Evolutionary conservation across 768 basidiomycete species (phyloP), one percentile per base, ranked within the genome.

Genomic region (Psilocybe cyanescens): DNA sequence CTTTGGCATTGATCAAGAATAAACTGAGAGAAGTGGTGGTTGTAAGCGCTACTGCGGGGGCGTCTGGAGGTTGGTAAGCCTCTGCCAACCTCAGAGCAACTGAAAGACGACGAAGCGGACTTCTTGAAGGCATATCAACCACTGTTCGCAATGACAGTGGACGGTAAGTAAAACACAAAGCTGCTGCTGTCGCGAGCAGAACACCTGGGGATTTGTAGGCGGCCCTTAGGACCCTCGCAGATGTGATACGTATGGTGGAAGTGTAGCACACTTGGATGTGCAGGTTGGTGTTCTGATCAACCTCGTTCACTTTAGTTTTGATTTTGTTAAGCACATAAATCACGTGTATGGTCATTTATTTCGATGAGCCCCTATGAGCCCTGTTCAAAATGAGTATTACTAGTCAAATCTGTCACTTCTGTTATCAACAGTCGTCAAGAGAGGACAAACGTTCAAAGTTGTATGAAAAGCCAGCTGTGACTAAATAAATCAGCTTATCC

Each of bases 1-100:
- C 69, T 71, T 91, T 93, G 59, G 85, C 75, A 24, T 70, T 69
- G 6, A 58, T 55, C 19, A 79, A 68, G 56, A 78, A 80, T 39
- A 72, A 59, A 35, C 70, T 68, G 28, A 79, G 65, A 11, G 65
- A 65, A 24, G 67, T 55, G 0, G 61, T 49, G 12, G 69, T 59
- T 8, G 68, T 65, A 17, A 67, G 46, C 2, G 69, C 45, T 28
- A 52, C 56, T 39, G 56, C 46, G 47, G 62, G 64, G 35, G 61
- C 62, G 19, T 63, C 56, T 12, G 65, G 62, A 14, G 71, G 69
- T 17, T 65, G 66, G 47, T 71, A 68, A 33, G 73, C 66, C 59
- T 77, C 75, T 14, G 68, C 66, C 12, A 76, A 56, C 50, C 67
- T 68, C 39, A 79, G 61, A 17, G 72, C 75, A n/a, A 77, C 70